Evolutionary conservation across 202 grass and related monocot genomes (phyloP).

Genomic region (Bolboschoenoplectus hybrid): DNA sequence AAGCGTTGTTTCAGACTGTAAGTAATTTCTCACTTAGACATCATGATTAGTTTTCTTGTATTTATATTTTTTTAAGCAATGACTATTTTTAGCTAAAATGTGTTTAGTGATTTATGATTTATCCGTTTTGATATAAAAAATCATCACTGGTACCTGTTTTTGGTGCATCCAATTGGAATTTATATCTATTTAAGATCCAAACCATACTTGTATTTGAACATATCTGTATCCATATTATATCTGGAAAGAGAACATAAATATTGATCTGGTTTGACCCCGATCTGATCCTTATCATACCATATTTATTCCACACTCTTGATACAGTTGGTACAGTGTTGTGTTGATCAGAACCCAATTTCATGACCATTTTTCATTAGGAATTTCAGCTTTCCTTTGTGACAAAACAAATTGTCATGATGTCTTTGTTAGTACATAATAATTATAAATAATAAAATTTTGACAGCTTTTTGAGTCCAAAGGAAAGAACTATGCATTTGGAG

Average conservation of each 20-base stretch:
- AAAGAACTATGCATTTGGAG: conserved; percentile 37
- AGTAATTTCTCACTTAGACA: background rate
- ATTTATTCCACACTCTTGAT: background rate
- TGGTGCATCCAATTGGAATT: background rate
- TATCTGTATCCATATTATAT: background rate
- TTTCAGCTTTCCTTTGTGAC: conserved; percentile 1
- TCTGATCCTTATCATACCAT: background rate
- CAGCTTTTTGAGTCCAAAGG: conserved; percentile 29
- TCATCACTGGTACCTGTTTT: background rate
- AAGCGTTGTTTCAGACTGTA: conserved; percentile 34
- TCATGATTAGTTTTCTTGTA: background rate
- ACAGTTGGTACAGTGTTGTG: background rate
- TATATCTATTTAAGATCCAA: background rate
- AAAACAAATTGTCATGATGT: background rate
- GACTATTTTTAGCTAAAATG: background rate
- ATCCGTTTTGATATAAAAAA: background rate
- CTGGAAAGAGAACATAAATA: background rate
- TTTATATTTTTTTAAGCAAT: background rate
- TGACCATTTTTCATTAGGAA: background rate
- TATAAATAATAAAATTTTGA: background rate
- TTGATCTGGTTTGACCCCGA: background rate
- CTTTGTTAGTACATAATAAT: background rate
- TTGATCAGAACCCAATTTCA: background rate
- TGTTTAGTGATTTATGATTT: background rate
- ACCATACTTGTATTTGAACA: background rate